Conservation (phyloP, 1,284 basidiomycete species). For the Cutaneotrichosporon cavernicola region DNA sequence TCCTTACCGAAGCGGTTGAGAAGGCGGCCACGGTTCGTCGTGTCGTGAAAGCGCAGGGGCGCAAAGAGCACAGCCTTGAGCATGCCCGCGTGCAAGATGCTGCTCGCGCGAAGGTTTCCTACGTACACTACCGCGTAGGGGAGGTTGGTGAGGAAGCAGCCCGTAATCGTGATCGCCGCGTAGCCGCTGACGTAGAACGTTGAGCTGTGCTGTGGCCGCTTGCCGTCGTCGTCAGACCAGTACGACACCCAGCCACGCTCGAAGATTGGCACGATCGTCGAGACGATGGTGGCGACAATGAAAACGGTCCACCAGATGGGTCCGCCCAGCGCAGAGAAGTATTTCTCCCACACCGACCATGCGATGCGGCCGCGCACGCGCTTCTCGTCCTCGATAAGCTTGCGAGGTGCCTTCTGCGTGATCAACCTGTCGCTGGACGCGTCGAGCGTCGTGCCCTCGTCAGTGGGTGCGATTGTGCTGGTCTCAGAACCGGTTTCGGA, state of each 20-base stretch:
- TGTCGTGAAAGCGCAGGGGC: constrained; percentile 90
- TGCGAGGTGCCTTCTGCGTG: constrained; percentile 65
- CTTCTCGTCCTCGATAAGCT: constrained; percentile 86
- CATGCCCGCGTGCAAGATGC: constrained; percentile 68
- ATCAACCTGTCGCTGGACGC: constrained; percentile 46
- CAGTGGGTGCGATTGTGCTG: constrained; percentile 40
- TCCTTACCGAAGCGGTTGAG: constrained; percentile 92
- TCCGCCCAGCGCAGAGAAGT: constrained; percentile 58
- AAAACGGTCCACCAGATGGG: constrained; percentile 66
- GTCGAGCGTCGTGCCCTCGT: constrained; percentile 25
- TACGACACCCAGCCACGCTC: constrained; percentile 80
- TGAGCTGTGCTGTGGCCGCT: constrained; percentile 55
- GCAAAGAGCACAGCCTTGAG: constrained; percentile 85
- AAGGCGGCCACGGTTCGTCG: constrained; percentile 77
- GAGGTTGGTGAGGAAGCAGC: constrained; percentile 42
- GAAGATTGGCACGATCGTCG: constrained; percentile 69
- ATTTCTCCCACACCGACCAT: constrained; percentile 74
- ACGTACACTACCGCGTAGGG: constrained; percentile 54
- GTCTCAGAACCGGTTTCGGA: constrained; percentile 47
- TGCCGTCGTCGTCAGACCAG: constrained; percentile 38
- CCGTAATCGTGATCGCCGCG: constrained; percentile 55
- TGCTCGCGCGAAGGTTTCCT: constrained; percentile 69
- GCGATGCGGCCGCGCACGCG: constrained; percentile 78
- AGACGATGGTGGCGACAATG: constrained; percentile 60
- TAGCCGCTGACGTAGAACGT: constrained; percentile 77